These are phyloP conservation scores for Nicotiana tomentosiformis DNA, from an alignment of 257 asterid species.

Conservation along the genomic window DNA sequence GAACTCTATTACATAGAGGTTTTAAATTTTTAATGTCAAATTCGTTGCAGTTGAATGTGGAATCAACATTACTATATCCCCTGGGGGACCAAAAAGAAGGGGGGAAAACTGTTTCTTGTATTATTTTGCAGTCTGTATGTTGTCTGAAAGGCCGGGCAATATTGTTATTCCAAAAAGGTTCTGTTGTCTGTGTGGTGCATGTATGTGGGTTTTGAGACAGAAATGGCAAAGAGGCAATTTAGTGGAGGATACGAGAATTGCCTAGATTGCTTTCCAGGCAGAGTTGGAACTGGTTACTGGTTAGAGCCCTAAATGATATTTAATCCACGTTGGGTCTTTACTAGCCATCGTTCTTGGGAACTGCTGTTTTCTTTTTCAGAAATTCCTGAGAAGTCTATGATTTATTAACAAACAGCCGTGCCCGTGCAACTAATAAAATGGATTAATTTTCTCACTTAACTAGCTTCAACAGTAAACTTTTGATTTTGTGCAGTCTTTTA, in stretches of 20 bases:
- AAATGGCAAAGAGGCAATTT: too few relatives aligned
- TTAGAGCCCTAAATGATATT: too few relatives aligned
- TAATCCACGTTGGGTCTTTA: neutral
- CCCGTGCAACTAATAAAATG: neutral
- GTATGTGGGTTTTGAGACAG: too few relatives aligned
- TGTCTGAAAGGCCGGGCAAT: neutral
- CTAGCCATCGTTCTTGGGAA: neutral
- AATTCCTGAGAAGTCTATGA: neutral
- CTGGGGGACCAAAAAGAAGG: neutral
- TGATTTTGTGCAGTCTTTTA: too few relatives aligned
- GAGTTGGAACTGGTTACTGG: too few relatives aligned
- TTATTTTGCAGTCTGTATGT: neutral
- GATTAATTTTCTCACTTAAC: neutral
- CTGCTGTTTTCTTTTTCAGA: neutral
- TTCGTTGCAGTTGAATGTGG: neutral
- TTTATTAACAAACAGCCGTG: neutral
- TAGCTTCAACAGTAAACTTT: too few relatives aligned
- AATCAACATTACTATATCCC: neutral
- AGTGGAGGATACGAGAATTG: too few relatives aligned
- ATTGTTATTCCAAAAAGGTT: too few relatives aligned
- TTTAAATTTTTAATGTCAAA: neutral
- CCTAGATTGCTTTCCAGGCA: too few relatives aligned
- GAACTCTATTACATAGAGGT: neutral
- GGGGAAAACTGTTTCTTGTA: neutral
- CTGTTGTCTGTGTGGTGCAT: too few relatives aligned